Conservation (phyloP, 768 basidiomycete genomes). For the Gloeostereum incarnatum region DNA sequence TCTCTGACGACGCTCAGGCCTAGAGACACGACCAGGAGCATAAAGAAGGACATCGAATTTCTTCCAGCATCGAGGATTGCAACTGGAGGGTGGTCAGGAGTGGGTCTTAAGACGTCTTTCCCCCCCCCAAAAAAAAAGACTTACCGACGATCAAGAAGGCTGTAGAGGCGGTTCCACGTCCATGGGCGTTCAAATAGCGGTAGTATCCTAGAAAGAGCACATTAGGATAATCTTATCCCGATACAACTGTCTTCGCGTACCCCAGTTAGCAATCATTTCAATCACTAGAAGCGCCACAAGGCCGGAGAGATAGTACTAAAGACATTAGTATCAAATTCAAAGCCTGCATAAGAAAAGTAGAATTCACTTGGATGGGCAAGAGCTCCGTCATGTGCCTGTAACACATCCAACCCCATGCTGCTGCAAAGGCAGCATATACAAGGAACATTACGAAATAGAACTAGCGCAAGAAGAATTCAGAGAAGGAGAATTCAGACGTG, state of each 20-base stretch:
- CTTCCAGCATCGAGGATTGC: constrained; percentile 93
- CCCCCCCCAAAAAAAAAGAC: constrained; percentile 12
- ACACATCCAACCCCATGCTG: constrained; percentile 78
- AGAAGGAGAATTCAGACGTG: not conserved
- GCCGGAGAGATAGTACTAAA: constrained; percentile 84
- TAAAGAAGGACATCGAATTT: constrained; percentile 92
- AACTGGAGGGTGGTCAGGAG: constrained; percentile 30
- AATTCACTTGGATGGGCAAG: constrained; percentile 73
- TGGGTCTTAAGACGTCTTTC: not conserved
- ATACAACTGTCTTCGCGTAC: constrained; percentile 30
- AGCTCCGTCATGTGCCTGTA: constrained; percentile 75
- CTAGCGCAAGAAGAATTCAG: constrained; percentile 27
- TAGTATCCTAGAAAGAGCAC: constrained; percentile 63
- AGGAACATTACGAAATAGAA: constrained; percentile 85
- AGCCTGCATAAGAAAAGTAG: not conserved
- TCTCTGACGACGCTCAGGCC: constrained; percentile 91
- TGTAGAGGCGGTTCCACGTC: constrained; percentile 60
- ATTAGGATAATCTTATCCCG: constrained; percentile 4
- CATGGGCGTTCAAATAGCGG: constrained; percentile 87
- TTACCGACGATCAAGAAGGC: constrained; percentile 90
- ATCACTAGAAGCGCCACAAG: constrained; percentile 80
- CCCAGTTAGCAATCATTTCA: constrained; percentile 92
- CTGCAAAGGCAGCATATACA: constrained; percentile 61
- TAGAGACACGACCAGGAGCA: constrained; percentile 86
- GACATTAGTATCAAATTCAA: not conserved